Base-by-base conservation (phyloP, 2,329 filamentous ascomycete species). In the Pyrenochaeta sp. region DNA sequence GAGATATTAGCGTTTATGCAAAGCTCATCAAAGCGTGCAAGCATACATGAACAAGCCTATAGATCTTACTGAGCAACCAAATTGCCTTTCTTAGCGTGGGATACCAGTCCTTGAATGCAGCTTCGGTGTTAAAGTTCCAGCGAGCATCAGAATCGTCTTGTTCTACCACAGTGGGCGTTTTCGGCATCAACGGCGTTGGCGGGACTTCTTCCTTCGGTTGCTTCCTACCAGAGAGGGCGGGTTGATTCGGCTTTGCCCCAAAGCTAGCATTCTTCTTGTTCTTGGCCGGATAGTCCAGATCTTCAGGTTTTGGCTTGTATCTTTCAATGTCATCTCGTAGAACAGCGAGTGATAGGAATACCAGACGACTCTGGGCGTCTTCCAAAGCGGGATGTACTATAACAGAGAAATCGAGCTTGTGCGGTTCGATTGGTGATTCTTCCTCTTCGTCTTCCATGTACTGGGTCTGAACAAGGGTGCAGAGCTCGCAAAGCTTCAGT, bases 41-140 rank as follows among this genome's bases (percentile, higher is more conserved):
- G 21, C 76, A 58, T 77, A 86, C 86, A 66, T 90, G 89, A 37
- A 90, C 86, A 35, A 90, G 82, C 7, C 87, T 82, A 69, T 90
- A 90, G 60, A 90, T 90, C 48, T 87, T 83, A 58, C 86, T 88
- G 17, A 90, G 80, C 3, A 90, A 77, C 84, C 86, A 88, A 21
- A 90, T 86, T 2, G 87, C 87, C 75, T 87, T 88, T 44, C 84
- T 79, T 15, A 90, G 74, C 0, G 87, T 89, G 1, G 87, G 87
- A 67, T 90, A 90, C 85, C 86, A 89, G 39, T 82, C 83, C 62
- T 81, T 77, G 61, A 85, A 82, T 1, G 81, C 79, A 17, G 84
- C 81, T 58, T 86, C 83, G 1, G 82, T 82, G 54, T 84, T 83
- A 61, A 84, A 83, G 46, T 79, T 80, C 79, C 80, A 85, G 29